Percentiles rank a stretch among this genome's conserved stretches.
Evolutionary conservation across 73 alveolate genomes (phyloP).

Genomic region (Durusdinium trenchii): DNA sequence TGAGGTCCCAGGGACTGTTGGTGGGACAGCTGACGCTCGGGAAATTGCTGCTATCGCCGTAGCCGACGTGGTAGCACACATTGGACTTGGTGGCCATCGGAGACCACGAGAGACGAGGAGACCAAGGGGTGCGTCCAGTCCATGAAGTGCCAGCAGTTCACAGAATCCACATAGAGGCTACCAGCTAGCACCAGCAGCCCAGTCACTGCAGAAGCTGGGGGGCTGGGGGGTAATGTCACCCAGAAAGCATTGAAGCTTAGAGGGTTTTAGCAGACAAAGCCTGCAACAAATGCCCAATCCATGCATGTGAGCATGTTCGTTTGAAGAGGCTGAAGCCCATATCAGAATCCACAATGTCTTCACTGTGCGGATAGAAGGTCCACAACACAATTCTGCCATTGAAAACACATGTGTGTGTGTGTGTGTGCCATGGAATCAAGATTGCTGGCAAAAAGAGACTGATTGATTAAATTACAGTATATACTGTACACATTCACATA

Average conservation of each 20-base stretch:
- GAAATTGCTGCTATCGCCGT: neutral
- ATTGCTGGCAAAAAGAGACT: neutral
- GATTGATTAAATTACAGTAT: neutral
- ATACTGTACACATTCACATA: neutral
- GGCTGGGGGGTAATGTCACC: neutral
- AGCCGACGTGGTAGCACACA: neutral
- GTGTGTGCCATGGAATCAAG: too few species aligned
- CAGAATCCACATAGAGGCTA: neutral
- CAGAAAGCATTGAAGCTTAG: neutral
- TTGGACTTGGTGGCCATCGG: neutral
- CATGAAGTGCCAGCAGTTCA: neutral
- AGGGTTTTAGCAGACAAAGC: too few species aligned
- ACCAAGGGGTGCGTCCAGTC: neutral
- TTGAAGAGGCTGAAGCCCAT: too few species aligned
- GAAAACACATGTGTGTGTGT: too few species aligned
- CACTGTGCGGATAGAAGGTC: too few species aligned
- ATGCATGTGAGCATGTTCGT: too few species aligned
- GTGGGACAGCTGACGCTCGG: conserved; percentile 12
- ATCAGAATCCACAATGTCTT: too few species aligned
- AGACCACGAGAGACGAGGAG: neutral
- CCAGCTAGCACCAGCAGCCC: neutral
- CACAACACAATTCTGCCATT: too few species aligned
- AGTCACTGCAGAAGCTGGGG: neutral
- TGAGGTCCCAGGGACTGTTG: neutral
- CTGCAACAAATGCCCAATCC: too few species aligned